Percentiles rank a stretch among this genome's conserved stretches.
These are phyloP conservation scores for Stemphylium vesicarium DNA, from an alignment of 2,329 filamentous ascomycete species.

Conservation along the genomic window DNA sequence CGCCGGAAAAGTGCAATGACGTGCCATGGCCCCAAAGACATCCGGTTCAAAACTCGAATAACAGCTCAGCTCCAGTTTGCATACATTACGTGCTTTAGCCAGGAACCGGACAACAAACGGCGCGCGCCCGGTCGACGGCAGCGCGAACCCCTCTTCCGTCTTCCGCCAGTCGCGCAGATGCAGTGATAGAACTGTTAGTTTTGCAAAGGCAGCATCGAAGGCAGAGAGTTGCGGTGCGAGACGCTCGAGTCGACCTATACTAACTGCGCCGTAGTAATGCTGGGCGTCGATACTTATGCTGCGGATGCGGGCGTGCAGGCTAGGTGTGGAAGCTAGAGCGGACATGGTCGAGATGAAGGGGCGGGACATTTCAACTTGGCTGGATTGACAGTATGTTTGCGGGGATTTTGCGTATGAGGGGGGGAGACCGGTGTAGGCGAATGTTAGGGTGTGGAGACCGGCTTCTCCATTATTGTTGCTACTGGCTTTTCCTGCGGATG, in stretches of 20 bases:
- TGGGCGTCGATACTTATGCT: constrained; percentile 9
- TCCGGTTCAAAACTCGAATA: constrained; percentile 33
- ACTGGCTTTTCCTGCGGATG: too few relatives aligned
- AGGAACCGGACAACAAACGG: constrained; percentile 41
- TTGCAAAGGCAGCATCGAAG: constrained; percentile 21
- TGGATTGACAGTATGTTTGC: constrained; percentile 26
- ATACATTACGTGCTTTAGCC: constrained; percentile 27
- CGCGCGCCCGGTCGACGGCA: constrained; percentile 14
- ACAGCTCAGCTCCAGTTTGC: constrained; percentile 27
- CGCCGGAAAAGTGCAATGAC: constrained; percentile 22
- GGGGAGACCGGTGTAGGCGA: constrained; percentile 25
- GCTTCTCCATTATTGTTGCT: too few relatives aligned
- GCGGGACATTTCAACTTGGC: constrained; percentile 37
- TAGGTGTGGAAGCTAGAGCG: constrained; percentile 16
- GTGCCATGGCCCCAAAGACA: constrained; percentile 31
- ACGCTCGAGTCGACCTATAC: constrained; percentile 29
- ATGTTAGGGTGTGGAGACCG: constrained; percentile 10
- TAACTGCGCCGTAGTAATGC: constrained; percentile 22
- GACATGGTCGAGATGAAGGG: constrained; percentile 35
- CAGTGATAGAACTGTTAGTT: constrained; percentile 25
- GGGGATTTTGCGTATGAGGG: constrained; percentile 20
- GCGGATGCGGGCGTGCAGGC: neutral
- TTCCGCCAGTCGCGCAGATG: constrained; percentile 39
- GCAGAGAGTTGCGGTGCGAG: constrained; percentile 19
- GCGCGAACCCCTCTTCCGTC: constrained; percentile 31